Percentiles rank a stretch among this genome's conserved stretches.
Evolutionary conservation across 345 rosid genomes (phyloP).

Genomic region (Gossypium bickii): DNA sequence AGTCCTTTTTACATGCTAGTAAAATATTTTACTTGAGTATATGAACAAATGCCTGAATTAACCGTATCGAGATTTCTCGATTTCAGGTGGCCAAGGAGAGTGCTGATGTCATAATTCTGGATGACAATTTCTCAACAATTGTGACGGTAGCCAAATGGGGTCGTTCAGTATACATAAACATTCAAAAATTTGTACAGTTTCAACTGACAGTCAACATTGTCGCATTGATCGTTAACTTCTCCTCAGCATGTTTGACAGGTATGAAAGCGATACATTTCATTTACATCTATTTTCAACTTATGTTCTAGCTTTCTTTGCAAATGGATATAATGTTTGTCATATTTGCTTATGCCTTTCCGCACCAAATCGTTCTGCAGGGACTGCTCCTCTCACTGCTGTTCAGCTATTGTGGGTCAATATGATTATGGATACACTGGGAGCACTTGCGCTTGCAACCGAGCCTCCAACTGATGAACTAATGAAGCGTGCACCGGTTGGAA

Average conservation of each 20-base stretch:
- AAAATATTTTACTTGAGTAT: not conserved
- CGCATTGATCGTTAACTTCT: slow-evolving; percentile 77
- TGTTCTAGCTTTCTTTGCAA: not conserved
- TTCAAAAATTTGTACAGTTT: slow-evolving; percentile 93
- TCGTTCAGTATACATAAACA: slow-evolving; percentile 41
- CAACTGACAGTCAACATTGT: slow-evolving; percentile 90
- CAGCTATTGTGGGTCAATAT: slow-evolving; percentile 89
- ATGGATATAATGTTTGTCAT: not conserved
- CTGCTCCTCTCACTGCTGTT: slow-evolving; percentile 72
- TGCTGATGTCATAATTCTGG: slow-evolving; percentile 90
- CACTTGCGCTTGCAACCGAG: slow-evolving; percentile 84
- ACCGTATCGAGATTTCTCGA: slow-evolving; percentile 8
- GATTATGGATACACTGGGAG: slow-evolving; percentile 83
- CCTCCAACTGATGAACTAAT: slow-evolving; percentile 67
- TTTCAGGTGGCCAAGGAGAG: slow-evolving; percentile 96
- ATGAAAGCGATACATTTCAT: slow-evolving; percentile 3
- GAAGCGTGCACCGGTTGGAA: slow-evolving; percentile 62
- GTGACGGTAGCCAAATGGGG: slow-evolving; percentile 79
- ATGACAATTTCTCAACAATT: slow-evolving; percentile 90
- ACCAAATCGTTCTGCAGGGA: slow-evolving; percentile 35
- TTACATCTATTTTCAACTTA: not conserved
- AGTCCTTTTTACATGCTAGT: not conserved
- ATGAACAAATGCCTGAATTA: not conserved
- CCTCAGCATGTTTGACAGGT: slow-evolving; percentile 94
- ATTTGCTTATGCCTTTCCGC: slow-evolving; percentile 6